Evolutionary conservation across 1,284 basidiomycete genomes (phyloP).

Genomic region (Austroboletus niveus): DNA sequence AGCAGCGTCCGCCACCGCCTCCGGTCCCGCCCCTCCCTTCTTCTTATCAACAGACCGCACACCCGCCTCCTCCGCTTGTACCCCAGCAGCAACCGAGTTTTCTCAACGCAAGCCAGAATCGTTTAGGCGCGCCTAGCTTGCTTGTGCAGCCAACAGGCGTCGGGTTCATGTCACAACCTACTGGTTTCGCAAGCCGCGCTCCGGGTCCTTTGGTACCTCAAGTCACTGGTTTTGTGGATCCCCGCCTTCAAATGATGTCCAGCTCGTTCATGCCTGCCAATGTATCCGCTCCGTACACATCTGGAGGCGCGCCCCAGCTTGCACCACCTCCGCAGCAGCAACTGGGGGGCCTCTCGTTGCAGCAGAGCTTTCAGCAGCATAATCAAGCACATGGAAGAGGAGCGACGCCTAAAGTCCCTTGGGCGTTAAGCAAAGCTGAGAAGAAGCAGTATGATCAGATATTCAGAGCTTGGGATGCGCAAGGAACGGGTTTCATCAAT

Average conservation of each 20-base stretch:
- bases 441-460: slow-evolving; percentile 98
- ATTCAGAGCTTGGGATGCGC: slow-evolving; percentile 93
- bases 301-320: slow-evolving; percentile 67
- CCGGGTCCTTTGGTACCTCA: slow-evolving; percentile 66
- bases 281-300: slow-evolving; percentile 56
- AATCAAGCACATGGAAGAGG: slow-evolving; percentile 72
- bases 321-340: slow-evolving; percentile 55
- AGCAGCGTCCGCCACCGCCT: slow-evolving; percentile 49
- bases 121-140: slow-evolving; percentile 10
- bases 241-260: slow-evolving; percentile 81
- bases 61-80: slow-evolving; percentile 36
- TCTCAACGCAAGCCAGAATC: slow-evolving; percentile 40
- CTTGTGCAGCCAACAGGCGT: slow-evolving; percentile 18
- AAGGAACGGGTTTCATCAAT: slow-evolving; percentile 83
- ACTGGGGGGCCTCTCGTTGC: slow-evolving; percentile 52
- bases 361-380: slow-evolving; percentile 78
- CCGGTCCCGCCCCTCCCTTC: slow-evolving; percentile 62
- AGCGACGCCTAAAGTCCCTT: slow-evolving; percentile 76
- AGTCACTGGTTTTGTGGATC: slow-evolving; percentile 82
- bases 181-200: slow-evolving; percentile 49
- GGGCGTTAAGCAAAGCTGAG: slow-evolving; percentile 88
- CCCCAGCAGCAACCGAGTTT: slow-evolving; percentile 49
- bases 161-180: slow-evolving; percentile 20
- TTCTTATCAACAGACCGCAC: slow-evolving; percentile 58
- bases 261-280: slow-evolving; percentile 84